Percentiles rank a stretch among this genome's conserved stretches.
These are phyloP conservation scores for Ogataea henricii DNA, from an alignment of 805 yeast genomes.

Conservation along the genomic window DNA sequence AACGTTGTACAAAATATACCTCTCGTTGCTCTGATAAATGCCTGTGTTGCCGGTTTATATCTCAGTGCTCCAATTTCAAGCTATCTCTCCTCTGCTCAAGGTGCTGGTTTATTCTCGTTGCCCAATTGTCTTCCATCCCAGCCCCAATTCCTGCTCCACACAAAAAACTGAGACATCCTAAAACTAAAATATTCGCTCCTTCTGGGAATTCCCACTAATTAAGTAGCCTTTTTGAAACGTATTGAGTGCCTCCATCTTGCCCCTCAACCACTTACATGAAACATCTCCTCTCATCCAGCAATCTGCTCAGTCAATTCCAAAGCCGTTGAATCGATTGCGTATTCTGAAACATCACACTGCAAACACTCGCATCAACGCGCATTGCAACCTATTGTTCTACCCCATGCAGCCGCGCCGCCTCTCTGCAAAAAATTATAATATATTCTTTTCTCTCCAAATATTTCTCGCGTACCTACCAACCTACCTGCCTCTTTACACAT, in stretches of 20 bases:
- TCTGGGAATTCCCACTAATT: not conserved
- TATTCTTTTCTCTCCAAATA: no score
- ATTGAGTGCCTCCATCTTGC: not conserved
- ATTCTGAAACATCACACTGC: constrained; percentile 3
- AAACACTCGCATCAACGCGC: not conserved
- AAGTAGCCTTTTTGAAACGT: constrained; percentile 1
- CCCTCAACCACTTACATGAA: not conserved
- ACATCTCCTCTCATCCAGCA: not conserved
- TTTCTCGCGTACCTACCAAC: no score
- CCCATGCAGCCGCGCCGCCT: not conserved
- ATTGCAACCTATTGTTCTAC: not conserved
- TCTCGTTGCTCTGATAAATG: no score
- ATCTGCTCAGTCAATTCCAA: not conserved
- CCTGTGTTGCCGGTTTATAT: not conserved
- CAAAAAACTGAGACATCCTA: not conserved
- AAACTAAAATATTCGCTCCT: not conserved
- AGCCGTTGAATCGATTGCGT: not conserved
- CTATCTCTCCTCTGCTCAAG: not conserved
- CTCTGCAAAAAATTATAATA: no score
- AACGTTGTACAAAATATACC: no score
- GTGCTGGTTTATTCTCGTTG: not conserved
- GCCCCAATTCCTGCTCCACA: not conserved
- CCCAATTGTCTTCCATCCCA: constrained; percentile 1
- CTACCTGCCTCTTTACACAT: no score
- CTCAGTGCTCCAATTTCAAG: not conserved